Conservation (phyloP, 495 filamentous ascomycete genomes). For the Xylaria longipes region DNA sequence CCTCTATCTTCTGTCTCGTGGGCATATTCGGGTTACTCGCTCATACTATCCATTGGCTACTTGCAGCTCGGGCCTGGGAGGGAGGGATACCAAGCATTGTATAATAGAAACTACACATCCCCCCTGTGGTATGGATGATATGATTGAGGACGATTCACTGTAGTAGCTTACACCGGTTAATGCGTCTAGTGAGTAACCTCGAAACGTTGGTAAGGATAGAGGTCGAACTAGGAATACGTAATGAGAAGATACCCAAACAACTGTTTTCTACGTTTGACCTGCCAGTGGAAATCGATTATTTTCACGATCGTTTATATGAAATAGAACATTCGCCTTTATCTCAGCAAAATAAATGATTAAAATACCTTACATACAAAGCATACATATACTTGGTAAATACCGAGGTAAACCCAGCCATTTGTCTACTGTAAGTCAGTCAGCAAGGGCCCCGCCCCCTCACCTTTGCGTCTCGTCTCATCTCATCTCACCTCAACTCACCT, state of each 20-base stretch:
- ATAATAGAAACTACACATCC: slow-evolving; percentile 1
- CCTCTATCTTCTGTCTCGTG: background rate
- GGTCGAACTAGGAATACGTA: background rate
- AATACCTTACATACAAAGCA: background rate
- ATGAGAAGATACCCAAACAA: slow-evolving; percentile 17
- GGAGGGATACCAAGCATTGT: background rate
- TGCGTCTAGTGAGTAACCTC: background rate
- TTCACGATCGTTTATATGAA: background rate
- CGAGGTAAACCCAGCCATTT: background rate
- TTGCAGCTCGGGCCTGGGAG: background rate
- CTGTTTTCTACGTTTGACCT: background rate
- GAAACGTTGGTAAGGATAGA: background rate
- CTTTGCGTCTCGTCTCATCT: background rate
- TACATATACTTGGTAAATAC: background rate
- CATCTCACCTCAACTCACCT: background rate
- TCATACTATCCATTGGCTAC: background rate
- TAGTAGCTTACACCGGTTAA: background rate
- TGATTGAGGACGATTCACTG: background rate
- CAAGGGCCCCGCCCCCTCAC: background rate
- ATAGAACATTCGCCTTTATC: background rate
- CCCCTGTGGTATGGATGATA: background rate
- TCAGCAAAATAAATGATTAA: background rate
- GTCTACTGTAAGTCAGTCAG: background rate
- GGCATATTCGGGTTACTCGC: background rate
- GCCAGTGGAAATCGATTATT: background rate